phyloP scores from a whole-genome alignment of 768 basidiomycete genomes.

The Tubosaeta sp. region DNA sequence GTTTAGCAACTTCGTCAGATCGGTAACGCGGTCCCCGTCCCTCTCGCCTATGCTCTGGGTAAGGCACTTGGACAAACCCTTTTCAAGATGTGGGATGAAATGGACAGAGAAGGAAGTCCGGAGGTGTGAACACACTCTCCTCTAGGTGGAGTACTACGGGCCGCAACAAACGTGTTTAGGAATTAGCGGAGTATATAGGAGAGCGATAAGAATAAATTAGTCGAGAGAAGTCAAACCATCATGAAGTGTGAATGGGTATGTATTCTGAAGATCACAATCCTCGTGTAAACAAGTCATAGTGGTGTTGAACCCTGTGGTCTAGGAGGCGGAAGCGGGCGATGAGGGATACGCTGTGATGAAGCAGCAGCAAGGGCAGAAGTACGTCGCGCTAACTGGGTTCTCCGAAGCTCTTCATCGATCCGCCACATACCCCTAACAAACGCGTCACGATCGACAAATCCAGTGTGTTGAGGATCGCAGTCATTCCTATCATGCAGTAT shows the following conservation, averaged over 20 bases:
- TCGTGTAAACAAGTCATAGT: slow-evolving; percentile 7
- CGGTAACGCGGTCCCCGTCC: slow-evolving; percentile 76
- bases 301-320: slow-evolving; percentile 10
- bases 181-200: not conserved
- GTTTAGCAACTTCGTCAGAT: slow-evolving; percentile 70
- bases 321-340: slow-evolving; percentile 25
- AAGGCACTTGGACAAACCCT: slow-evolving; percentile 42
- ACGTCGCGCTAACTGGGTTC: slow-evolving; percentile 41
- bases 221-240: not conserved
- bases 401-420: slow-evolving; percentile 79
- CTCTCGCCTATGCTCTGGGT: slow-evolving; percentile 62
- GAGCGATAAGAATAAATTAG: slow-evolving; percentile 13
- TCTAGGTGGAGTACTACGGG: too few species aligned
- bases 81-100: slow-evolving; percentile 41
- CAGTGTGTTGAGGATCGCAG: slow-evolving; percentile 53
- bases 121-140: slow-evolving; percentile 26
- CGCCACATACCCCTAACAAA: slow-evolving; percentile 84
- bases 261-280: slow-evolving; percentile 19
- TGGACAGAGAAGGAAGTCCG: slow-evolving; percentile 43
- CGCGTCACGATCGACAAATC: slow-evolving; percentile 58
- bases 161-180: too few species aligned
- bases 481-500: slow-evolving; percentile 50
- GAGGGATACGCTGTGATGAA: slow-evolving; percentile 33
- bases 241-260: slow-evolving; percentile 3
- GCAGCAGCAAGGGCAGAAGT: slow-evolving; percentile 30